A percentile compares a stretch with the other conserved stretches of the same genome.
Evolutionary conservation across 1,284 basidiomycete species (phyloP).

Genomic region (Lignosus rhinocerotis): DNA sequence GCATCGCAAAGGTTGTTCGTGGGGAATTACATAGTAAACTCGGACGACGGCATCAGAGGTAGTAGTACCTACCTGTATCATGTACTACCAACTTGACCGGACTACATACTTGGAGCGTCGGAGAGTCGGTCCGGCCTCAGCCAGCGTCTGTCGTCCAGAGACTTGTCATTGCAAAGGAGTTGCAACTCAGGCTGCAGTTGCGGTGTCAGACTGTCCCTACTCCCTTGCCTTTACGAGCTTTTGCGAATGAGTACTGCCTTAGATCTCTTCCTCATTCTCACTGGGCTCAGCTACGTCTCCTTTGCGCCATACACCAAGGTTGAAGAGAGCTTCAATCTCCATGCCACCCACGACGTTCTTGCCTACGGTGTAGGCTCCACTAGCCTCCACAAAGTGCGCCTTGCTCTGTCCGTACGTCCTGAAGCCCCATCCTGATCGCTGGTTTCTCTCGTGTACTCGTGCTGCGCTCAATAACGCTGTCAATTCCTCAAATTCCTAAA

Average conservation of each 20-base stretch:
- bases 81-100: too few species aligned
- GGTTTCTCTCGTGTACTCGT: background rate
- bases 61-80: too few species aligned
- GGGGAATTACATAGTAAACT: too few species aligned
- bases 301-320: constrained; percentile 93
- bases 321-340: constrained; percentile 95
- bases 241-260: constrained; percentile 39
- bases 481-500: too few species aligned
- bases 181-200: too few species aligned
- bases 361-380: constrained; percentile 62
- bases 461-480: background rate
- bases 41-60: too few species aligned
- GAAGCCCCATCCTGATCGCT: background rate
- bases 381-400: constrained; percentile 52
- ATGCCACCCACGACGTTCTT: constrained; percentile 88
- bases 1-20: too few species aligned
- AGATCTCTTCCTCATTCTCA: constrained; percentile 58
- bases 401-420: background rate
- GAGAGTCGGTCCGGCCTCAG: too few species aligned
- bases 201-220: too few species aligned
- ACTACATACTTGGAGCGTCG: too few species aligned
- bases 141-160: too few species aligned
- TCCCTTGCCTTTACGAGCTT: background rate
- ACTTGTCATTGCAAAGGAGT: too few species aligned
- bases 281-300: constrained; percentile 67